A percentile compares a stretch with the other conserved stretches of the same genome.
These are phyloP conservation scores for Aspergillus taichungensis DNA, from an alignment of 495 filamentous ascomycete genomes.

Conservation along the genomic window DNA sequence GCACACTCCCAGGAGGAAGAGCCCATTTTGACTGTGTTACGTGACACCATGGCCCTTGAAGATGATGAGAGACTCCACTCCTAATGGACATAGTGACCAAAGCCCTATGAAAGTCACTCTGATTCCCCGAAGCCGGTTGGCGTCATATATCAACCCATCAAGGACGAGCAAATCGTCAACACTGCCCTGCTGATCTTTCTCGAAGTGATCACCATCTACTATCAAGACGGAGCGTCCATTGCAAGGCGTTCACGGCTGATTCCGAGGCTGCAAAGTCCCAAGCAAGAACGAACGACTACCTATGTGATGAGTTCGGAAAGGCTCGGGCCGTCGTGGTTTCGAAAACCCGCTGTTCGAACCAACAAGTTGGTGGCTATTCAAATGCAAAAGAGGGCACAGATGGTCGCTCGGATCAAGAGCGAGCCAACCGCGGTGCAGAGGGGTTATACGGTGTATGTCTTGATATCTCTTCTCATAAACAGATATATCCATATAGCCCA, in stretches of 20 bases:
- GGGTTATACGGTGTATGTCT: no score
- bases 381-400: neutral
- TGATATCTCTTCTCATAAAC: no score
- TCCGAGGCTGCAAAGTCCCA: neutral
- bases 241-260: neutral
- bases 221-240: neutral
- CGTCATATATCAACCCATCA: neutral
- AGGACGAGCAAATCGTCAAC: conserved; percentile 5
- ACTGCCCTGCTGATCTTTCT: conserved; percentile 1
- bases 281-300: conserved; percentile 1
- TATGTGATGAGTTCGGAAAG: neutral
- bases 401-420: conserved; percentile 1
- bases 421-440: neutral
- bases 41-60: no score
- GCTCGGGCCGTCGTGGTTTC: neutral
- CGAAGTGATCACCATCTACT: neutral
- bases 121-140: no score
- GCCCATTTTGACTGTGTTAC: no score
- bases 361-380: neutral
- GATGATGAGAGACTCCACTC: no score
- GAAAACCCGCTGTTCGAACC: no score
- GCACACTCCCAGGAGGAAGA: no score
- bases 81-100: no score
- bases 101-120: no score
- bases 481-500: conserved; percentile 3